Percentiles rank a stretch among this genome's conserved stretches.
Evolutionary conservation across 2,329 filamentous ascomycete species (phyloP).

Genomic region (Stagonosporopsis tanaceti): DNA sequence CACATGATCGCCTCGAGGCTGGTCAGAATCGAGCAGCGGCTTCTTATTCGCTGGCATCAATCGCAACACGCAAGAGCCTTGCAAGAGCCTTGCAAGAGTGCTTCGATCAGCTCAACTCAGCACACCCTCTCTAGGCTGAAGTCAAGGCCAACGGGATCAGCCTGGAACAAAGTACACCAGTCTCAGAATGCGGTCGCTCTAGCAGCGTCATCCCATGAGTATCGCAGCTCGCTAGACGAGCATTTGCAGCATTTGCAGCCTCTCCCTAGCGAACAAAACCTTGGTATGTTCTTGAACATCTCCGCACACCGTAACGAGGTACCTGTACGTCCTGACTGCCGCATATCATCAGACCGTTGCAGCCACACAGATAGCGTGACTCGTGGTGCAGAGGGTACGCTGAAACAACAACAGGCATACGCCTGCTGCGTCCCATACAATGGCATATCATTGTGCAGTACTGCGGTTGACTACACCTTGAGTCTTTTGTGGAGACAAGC

Average conservation of each 20-base stretch:
- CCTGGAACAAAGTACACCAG: background rate
- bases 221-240: background rate
- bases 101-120: slow-evolving; percentile 15
- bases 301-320: slow-evolving; percentile 9
- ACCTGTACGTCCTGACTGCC: background rate
- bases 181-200: background rate
- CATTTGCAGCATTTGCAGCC: background rate
- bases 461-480: slow-evolving; percentile 4
- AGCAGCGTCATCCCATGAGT: slow-evolving; percentile 3
- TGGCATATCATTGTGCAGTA: background rate
- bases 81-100: slow-evolving; percentile 37
- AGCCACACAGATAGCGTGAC: slow-evolving; percentile 4
- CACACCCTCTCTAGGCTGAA: slow-evolving; percentile 10
- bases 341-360: background rate
- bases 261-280: background rate
- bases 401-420: slow-evolving; percentile 15
- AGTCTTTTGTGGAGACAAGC: slow-evolving; percentile 13
- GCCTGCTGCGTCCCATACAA: slow-evolving; percentile 4
- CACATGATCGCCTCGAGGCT: slow-evolving; percentile 38
- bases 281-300: background rate
- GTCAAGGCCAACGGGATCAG: background rate
- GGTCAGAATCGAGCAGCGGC: slow-evolving; percentile 13
- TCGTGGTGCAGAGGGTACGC: background rate
- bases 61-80: slow-evolving; percentile 28
- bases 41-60: slow-evolving; percentile 35